Base-by-base conservation (phyloP, 2,329 filamentous ascomycete genomes). In the Coleophoma crateriformis region DNA sequence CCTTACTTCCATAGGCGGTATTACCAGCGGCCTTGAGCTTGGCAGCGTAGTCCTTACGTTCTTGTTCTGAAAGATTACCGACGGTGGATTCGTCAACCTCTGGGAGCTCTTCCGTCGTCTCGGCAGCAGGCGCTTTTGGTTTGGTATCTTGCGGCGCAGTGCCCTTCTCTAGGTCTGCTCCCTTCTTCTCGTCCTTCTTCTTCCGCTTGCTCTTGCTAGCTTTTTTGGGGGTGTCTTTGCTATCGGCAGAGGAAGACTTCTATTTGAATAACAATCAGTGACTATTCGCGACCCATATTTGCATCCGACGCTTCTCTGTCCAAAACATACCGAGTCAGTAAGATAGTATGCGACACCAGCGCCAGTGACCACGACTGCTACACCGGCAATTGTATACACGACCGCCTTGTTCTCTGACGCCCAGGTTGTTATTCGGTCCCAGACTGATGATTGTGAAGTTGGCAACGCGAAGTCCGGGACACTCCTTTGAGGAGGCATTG, bases 11-110 rank as follows among this genome's bases (percentile, higher is more conserved):
- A 64, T 96, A 99, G 7, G 94, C 90, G 73, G 94, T 95, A 78
- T 99, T 99, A 53, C 94, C 94, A 27, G 88, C 88, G 54, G 88
- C 89, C 78, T 99, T 99, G 59, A 99, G 76, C 75, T 95, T 95
- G 51, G 84, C 84, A 33, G 94, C 90, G 69, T 88, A 94, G 50
- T 90, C 84, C 67, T 91, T 90, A 58, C 89, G 85, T 67, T 95
- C 83, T 70, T 92, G 68, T 44, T 72, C 67, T 51, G 72, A 74
- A 49, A 80, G 68, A 8, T 47, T 58, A 33, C 54, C 63, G n/a
- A 84, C 79, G 8, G 73, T 77, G n/a, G 68, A 63, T 66, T 84
- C 81, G 61, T 77, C 72, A 47, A 81, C 72, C 55, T 89, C 83
- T 35, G 88, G 87, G 48, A 92, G 74, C 61, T 88, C 85, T 49